phyloP scores from a whole-genome alignment of 2,329 filamentous ascomycete genomes.

The Exserohilum turcica region DNA sequence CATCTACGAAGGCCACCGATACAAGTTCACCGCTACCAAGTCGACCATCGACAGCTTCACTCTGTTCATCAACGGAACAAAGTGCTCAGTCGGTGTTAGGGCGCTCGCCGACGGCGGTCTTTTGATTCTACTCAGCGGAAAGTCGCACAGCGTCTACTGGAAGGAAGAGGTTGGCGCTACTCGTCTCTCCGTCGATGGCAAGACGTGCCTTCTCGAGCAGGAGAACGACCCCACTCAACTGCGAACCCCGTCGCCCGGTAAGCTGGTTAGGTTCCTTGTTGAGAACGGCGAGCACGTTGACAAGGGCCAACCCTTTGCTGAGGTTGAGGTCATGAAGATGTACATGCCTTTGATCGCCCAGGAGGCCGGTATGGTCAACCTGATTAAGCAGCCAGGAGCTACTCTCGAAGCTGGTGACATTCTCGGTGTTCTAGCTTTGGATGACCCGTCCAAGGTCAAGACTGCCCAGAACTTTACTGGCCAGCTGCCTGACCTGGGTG shows the following conservation, averaged over 20 bases:
- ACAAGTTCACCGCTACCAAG: slow-evolving; percentile 97
- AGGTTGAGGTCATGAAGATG: slow-evolving; percentile 99
- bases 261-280: slow-evolving; percentile 96
- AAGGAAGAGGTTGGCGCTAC: slow-evolving; percentile 98
- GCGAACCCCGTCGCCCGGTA: slow-evolving; percentile 90
- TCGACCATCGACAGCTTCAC: slow-evolving; percentile 94
- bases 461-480: slow-evolving; percentile 92
- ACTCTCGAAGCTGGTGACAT: slow-evolving; percentile 98
- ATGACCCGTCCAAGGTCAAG: slow-evolving; percentile 95
- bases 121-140: slow-evolving; percentile 84
- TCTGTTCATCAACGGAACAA: slow-evolving; percentile 98
- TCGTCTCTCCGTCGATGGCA: slow-evolving; percentile 93
- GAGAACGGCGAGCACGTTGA: slow-evolving; percentile 93
- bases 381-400: slow-evolving; percentile 99
- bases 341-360: slow-evolving; percentile 97
- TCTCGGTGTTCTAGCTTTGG: slow-evolving; percentile 92
- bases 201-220: slow-evolving; percentile 96
- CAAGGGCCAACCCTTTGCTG: slow-evolving; percentile 90
- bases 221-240: slow-evolving; percentile 99
- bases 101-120: slow-evolving; percentile 93
- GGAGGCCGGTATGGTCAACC: slow-evolving; percentile 93
- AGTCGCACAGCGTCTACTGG: slow-evolving; percentile 99
- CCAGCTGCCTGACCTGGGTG: slow-evolving; percentile 83
- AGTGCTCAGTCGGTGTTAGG: slow-evolving; percentile 90
- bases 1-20: slow-evolving; percentile 94